A percentile compares a stretch with the other conserved stretches of the same genome.
Evolutionary conservation across 75 land plant species (phyloP).

Genomic region (Larix kaempferi): DNA sequence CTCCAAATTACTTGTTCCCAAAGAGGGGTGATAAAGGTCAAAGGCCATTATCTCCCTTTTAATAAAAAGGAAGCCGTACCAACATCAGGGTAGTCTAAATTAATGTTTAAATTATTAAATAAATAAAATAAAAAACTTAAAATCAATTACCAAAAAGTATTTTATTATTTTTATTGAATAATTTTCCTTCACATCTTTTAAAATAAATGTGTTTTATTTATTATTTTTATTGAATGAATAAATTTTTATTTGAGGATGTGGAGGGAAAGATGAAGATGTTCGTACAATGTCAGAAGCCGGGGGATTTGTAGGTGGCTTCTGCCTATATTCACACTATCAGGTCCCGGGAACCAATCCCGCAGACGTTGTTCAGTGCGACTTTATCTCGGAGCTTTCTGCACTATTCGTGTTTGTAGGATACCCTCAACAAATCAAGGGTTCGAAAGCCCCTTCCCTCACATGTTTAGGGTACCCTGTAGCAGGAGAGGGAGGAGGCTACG

Average conservation of each 20-base stretch:
- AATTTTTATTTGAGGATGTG: not conserved
- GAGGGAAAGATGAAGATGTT: conserved; percentile 9
- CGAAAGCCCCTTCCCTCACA: not conserved
- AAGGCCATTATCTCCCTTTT: too few relatives aligned
- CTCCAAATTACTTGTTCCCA: too few relatives aligned
- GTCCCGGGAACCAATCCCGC: not conserved
- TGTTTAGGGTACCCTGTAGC: conserved; percentile 3
- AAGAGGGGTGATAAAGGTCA: too few relatives aligned
- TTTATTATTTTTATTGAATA: too few relatives aligned
- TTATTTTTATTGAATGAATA: too few relatives aligned
- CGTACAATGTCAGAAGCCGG: conserved; percentile 7
- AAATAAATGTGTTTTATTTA: too few relatives aligned
- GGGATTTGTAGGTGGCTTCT: conserved; percentile 2
- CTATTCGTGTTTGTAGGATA: not conserved
- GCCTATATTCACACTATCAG: not conserved
- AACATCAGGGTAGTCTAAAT: too few relatives aligned
- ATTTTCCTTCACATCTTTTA: too few relatives aligned
- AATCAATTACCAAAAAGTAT: too few relatives aligned
- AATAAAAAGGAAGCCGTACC: too few relatives aligned
- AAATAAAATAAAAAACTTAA: too few relatives aligned
- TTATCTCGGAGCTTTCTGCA: not conserved
- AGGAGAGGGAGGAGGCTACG: not conserved
- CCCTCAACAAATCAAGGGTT: not conserved
- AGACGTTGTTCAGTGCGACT: not conserved
- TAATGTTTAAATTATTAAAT: too few relatives aligned